Base-by-base conservation (phyloP, 2,329 filamentous ascomycete genomes). In the Aspergillus novoparasiticus region DNA sequence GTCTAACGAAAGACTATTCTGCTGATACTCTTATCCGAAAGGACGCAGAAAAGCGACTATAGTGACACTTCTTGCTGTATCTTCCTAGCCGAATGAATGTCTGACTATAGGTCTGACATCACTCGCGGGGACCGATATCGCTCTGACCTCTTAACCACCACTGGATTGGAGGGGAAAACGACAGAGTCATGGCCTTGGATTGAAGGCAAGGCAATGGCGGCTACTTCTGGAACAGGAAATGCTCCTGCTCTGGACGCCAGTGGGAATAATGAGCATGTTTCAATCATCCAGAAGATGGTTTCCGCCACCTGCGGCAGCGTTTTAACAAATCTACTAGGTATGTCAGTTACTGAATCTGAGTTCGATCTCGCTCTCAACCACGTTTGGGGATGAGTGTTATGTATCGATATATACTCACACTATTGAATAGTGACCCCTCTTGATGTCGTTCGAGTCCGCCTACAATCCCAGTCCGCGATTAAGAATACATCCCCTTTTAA, bases 361-460 rank as follows among this genome's bases (percentile, higher is more conserved):
- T 14, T 12, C 32, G 16, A 58, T 11, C 41, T 50, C 26, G 12
- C 48, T 45, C 36, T 41, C 30, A 28, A 32, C 8, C 16, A 43
- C 12, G 34, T 26, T 46, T 1, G 11, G 9, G 36, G 14, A 60
- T 5, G 3, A 19, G 21, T 51, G 32, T 19, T 23, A 41, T 30
- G 46, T 32, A 19, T 30, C 51, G 58, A 32, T 53, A 23, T 51
- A 16, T 58, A 41, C 45, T 43, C 16, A 34, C 28, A 61, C 10
- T 64, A 23, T 32, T 65, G 53, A 56, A 32, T 69, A 96, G 94
- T 96, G 36, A 99, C 95, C 6, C 95, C 95, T 54, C 89, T 99
- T 58, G 95, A 99, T 75, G 95, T 99, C 66, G 95, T 99, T 65
- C 92, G 95, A 66, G 93, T 99, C 54, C 93, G 95, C 66, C 84